Percentiles rank a stretch among this genome's conserved stretches.
phyloP scores from a whole-genome alignment of 2,329 filamentous ascomycete genomes.

The Aspergillus spinulosporus region DNA sequence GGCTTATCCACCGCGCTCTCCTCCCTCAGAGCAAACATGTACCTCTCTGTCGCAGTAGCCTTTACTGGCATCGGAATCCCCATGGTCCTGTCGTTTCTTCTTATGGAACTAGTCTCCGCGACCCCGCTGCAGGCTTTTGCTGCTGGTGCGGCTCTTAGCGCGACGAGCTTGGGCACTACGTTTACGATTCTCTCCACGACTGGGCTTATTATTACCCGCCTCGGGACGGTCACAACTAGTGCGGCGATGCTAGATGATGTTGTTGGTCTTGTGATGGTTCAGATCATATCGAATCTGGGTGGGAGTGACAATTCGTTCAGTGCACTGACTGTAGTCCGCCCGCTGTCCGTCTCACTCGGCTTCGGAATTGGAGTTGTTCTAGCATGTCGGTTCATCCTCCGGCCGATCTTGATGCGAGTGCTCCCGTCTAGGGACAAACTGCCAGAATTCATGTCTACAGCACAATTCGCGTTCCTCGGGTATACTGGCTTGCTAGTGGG shows the following conservation, averaged over 20 bases:
- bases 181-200: slow-evolving; percentile 66
- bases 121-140: slow-evolving; percentile 66
- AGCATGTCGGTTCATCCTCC: slow-evolving; percentile 26
- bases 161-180: slow-evolving; percentile 72
- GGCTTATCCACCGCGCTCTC: slow-evolving; percentile 40
- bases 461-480: slow-evolving; percentile 38
- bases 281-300: slow-evolving; percentile 70
- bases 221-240: slow-evolving; percentile 65
- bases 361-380: slow-evolving; percentile 33
- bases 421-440: slow-evolving; percentile 9
- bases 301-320: slow-evolving; percentile 32
- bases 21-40: slow-evolving; percentile 60
- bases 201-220: slow-evolving; percentile 53
- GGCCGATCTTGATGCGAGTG: slow-evolving; percentile 15
- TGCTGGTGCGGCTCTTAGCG: slow-evolving; percentile 70
- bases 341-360: slow-evolving; percentile 52
- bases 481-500: slow-evolving; percentile 50
- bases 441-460: slow-evolving; percentile 12
- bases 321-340: slow-evolving; percentile 49
- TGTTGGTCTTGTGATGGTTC: slow-evolving; percentile 72
- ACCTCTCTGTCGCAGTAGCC: slow-evolving; percentile 63
- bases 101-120: slow-evolving; percentile 52
- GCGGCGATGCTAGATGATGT: slow-evolving; percentile 84
- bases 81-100: slow-evolving; percentile 65
- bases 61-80: slow-evolving; percentile 64